A percentile compares a stretch with the other conserved stretches of the same genome.
Conservation (phyloP, 441 rosid genomes). For the Biscutella laevigata region DNA sequence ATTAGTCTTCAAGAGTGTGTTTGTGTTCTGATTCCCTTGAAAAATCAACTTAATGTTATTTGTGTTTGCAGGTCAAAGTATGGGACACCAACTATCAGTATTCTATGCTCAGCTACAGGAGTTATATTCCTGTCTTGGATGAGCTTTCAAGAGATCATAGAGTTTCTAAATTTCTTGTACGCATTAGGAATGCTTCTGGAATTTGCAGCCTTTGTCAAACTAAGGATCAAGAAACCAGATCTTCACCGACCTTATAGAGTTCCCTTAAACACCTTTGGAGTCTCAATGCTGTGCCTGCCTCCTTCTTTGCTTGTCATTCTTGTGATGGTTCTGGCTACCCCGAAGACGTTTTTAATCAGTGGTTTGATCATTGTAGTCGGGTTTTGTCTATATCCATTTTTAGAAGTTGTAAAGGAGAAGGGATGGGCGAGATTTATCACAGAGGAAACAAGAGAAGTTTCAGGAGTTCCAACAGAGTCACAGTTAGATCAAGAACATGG, state of each 20-base stretch:
- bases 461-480: slow-evolving; percentile 12
- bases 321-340: slow-evolving; percentile 69
- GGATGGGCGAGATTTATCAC: slow-evolving; percentile 39
- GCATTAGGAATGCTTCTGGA: slow-evolving; percentile 84
- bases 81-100: slow-evolving; percentile 88
- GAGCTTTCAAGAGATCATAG: slow-evolving; percentile 86
- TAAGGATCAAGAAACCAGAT: slow-evolving; percentile 53
- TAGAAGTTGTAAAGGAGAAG: slow-evolving; percentile 42
- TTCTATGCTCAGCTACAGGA: slow-evolving; percentile 75
- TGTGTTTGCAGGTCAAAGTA: slow-evolving; percentile 51
- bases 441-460: slow-evolving; percentile 22
- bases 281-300: slow-evolving; percentile 49
- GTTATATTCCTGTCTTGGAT: slow-evolving; percentile 85
- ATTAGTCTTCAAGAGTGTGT: background rate
- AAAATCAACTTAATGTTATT: background rate
- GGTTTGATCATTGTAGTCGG: slow-evolving; percentile 46
- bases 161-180: slow-evolving; percentile 70
- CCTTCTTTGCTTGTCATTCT: slow-evolving; percentile 61
- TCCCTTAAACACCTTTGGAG: slow-evolving; percentile 63
- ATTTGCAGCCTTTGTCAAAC: slow-evolving; percentile 41
- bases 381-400: slow-evolving; percentile 42
- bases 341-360: slow-evolving; percentile 50
- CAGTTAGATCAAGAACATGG: slow-evolving; percentile 26
- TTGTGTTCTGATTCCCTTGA: background rate
- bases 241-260: slow-evolving; percentile 70